Percentiles rank a stretch among this genome's conserved stretches.
phyloP scores from a whole-genome alignment of 352 stramenopile genomes.

The Blastocystis hominis region DNA sequence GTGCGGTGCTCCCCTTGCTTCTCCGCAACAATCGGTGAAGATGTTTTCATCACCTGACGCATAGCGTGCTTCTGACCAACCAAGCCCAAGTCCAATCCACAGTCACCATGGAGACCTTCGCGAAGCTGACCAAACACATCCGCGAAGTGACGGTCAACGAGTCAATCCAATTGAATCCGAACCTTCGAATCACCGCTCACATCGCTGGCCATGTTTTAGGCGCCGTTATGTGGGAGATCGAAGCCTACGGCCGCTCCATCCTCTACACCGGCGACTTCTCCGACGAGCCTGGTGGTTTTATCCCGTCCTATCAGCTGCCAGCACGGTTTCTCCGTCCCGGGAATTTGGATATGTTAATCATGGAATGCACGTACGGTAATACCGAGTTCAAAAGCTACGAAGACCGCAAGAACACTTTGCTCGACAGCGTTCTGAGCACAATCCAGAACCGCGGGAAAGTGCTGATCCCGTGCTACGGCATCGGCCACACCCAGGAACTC shows the following conservation, averaged over 20 bases:
- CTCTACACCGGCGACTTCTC: constrained; percentile 27
- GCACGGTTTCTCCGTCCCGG: not conserved
- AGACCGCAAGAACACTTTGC: not conserved
- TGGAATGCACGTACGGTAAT: constrained; percentile 51
- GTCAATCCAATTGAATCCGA: constrained; percentile 13
- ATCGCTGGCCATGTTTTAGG: constrained; percentile 25
- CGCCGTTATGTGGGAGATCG: constrained; percentile 36
- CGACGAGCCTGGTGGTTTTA: not conserved
- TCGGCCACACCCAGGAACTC: constrained; percentile 16
- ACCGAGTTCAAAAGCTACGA: not conserved
- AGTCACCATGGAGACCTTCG: constrained; percentile 5
- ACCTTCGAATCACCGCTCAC: not conserved
- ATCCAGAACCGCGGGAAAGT: not conserved
- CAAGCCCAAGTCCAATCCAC: not conserved
- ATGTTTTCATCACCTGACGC: not conserved
- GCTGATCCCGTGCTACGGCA: constrained; percentile 23
- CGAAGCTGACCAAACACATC: constrained; percentile 18
- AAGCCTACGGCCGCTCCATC: not conserved
- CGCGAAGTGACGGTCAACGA: not conserved
- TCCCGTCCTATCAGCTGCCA: constrained; percentile 32
- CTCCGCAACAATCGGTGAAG: constrained; percentile 13
- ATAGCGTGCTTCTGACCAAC: not conserved
- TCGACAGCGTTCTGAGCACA: not conserved
- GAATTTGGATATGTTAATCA: constrained; percentile 25
- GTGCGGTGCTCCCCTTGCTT: not conserved